Evolutionary conservation across 108 stramenopile species (phyloP).

Genomic region (Thalassiosira profunda): DNA sequence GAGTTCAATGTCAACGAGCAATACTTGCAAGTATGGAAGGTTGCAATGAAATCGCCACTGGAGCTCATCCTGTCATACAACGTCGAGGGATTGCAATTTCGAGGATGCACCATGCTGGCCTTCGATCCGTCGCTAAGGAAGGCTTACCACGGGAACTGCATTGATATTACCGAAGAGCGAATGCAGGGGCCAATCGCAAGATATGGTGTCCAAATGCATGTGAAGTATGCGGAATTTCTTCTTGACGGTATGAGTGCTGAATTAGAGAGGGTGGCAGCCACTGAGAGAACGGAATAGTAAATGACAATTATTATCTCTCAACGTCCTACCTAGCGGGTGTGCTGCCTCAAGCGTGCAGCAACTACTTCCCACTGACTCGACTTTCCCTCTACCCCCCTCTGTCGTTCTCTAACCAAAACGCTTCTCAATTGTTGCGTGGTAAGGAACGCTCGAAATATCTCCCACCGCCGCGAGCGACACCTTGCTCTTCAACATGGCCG

Average conservation of each 20-base stretch:
- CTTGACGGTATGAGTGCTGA: constrained; percentile 38
- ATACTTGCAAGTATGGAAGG: constrained; percentile 46
- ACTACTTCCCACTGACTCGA: neutral
- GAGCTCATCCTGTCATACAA: constrained; percentile 45
- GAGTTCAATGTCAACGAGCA: constrained; percentile 18
- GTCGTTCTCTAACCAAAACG: constrained; percentile 37
- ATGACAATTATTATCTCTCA: neutral
- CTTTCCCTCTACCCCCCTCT: no score
- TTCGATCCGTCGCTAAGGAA: constrained; percentile 47
- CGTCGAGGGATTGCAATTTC: constrained; percentile 12
- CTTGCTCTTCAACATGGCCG: constrained; percentile 71
- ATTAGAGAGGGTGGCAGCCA: constrained; percentile 4
- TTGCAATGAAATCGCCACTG: constrained; percentile 29
- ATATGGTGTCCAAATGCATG: constrained; percentile 21
- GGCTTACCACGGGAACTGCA: constrained; percentile 51
- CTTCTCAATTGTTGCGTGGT: constrained; percentile 75
- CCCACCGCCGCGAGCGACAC: constrained; percentile 86
- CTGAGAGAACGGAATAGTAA: neutral
- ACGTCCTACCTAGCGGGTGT: no score
- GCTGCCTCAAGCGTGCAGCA: no score
- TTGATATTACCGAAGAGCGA: constrained; percentile 17
- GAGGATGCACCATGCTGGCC: constrained; percentile 45
- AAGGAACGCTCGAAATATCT: constrained; percentile 78
- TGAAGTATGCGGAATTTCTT: constrained; percentile 36
- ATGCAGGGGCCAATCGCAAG: neutral